Evolutionary conservation across 306 rosid species (phyloP).

Genomic region (Rosa lucieae): DNA sequence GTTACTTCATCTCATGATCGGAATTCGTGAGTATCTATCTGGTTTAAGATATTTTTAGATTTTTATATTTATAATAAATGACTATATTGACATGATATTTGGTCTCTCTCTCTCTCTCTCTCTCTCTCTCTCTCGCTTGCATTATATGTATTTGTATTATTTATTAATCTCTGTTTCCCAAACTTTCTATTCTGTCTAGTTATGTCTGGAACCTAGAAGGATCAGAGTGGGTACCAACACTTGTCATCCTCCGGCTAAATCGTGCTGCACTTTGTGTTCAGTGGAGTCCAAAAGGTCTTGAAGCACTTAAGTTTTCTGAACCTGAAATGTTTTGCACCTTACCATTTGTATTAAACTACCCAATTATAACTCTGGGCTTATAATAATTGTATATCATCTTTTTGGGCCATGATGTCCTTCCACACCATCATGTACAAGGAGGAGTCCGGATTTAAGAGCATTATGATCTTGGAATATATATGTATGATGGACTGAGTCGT

Average conservation of each 20-base stretch:
- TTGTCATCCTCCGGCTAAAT: slow-evolving; percentile 87
- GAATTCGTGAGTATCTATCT: slow-evolving; percentile 76
- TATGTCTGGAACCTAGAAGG: slow-evolving; percentile 97
- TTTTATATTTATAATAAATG: background rate
- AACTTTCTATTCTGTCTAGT: slow-evolving; percentile 36
- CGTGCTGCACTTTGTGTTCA: slow-evolving; percentile 98
- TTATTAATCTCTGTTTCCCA: slow-evolving; percentile 1
- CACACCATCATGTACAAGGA: background rate
- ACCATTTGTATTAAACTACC: slow-evolving; percentile 8
- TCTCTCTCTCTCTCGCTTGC: too few species aligned
- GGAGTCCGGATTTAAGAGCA: background rate
- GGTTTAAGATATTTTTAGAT: slow-evolving; percentile 26
- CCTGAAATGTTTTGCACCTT: slow-evolving; percentile 6
- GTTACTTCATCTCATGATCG: slow-evolving; percentile 97
- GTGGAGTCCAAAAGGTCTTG: slow-evolving; percentile 96
- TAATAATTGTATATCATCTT: background rate
- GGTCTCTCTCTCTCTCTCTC: background rate
- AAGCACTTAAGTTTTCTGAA: slow-evolving; percentile 7
- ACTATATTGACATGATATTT: slow-evolving; percentile 9
- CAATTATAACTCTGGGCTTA: background rate
- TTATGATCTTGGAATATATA: background rate
- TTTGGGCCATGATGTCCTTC: background rate
- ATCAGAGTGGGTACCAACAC: slow-evolving; percentile 94
- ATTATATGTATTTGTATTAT: background rate
- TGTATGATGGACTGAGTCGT: background rate